Percentiles rank a stretch among this genome's conserved stretches.
These are phyloP conservation scores for Rubia balearica DNA, from an alignment of 305 asterid genomes.

Conservation along the genomic window DNA sequence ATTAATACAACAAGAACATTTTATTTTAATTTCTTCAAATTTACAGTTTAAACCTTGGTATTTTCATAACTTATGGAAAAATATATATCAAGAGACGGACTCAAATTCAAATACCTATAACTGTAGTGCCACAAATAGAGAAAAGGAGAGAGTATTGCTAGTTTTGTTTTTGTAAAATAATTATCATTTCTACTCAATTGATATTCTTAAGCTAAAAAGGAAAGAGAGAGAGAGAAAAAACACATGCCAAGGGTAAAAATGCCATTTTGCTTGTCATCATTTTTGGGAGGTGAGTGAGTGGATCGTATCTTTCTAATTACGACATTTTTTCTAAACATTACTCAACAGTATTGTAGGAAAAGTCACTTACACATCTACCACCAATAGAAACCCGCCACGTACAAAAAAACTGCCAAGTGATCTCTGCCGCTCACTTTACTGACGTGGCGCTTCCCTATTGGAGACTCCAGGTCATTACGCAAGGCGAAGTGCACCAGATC, in stretches of 20 bases:
- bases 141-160: too few relatives aligned
- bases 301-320: not conserved
- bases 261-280: not conserved
- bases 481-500: not conserved
- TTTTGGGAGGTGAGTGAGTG: not conserved
- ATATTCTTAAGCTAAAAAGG: not conserved
- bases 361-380: not conserved
- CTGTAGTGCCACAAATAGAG: too few relatives aligned
- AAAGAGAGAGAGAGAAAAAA: too few relatives aligned
- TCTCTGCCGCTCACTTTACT: not conserved
- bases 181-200: not conserved
- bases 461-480: not conserved
- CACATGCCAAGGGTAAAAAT: not conserved
- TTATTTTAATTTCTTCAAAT: too few relatives aligned
- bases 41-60: too few relatives aligned
- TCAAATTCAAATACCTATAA: too few relatives aligned
- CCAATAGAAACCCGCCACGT: conserved; percentile 4
- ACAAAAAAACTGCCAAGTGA: not conserved
- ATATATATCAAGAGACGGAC: too few relatives aligned
- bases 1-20: too few relatives aligned
- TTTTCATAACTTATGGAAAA: too few relatives aligned
- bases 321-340: not conserved
- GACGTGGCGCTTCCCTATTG: not conserved
- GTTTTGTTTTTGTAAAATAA: too few relatives aligned
- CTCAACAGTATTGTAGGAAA: not conserved